These are phyloP conservation scores for Elsinoe perseae DNA, from an alignment of 2,329 filamentous ascomycete genomes.

Conservation along the genomic window DNA sequence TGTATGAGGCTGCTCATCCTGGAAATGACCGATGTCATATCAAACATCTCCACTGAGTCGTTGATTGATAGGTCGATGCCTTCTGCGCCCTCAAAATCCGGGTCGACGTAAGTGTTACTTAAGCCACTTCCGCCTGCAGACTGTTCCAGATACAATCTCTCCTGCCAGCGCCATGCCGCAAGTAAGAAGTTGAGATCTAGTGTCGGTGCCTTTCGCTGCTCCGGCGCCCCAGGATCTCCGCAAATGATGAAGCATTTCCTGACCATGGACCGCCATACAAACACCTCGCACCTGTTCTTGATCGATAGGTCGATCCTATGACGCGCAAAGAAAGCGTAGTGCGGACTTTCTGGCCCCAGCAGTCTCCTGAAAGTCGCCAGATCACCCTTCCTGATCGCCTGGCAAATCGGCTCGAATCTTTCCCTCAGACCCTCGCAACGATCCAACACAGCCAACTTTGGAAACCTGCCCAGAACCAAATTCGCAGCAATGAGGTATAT, in stretches of 20 bases:
- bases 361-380: conserved; percentile 65
- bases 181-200: conserved; percentile 65
- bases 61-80: conserved; percentile 15
- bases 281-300: conserved; percentile 66
- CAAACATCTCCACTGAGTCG: conserved; percentile 31
- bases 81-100: conserved; percentile 36
- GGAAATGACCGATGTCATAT: conserved; percentile 63
- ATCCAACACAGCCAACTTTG: conserved; percentile 56
- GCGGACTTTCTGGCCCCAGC: conserved; percentile 45
- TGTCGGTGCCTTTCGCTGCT: conserved; percentile 57
- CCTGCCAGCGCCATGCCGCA: conserved; percentile 55
- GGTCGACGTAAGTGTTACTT: conserved; percentile 32
- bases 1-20: conserved; percentile 68
- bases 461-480: conserved; percentile 76
- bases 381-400: conserved; percentile 65
- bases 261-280: conserved; percentile 77
- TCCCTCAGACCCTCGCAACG: conserved; percentile 61
- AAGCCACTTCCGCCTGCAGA: conserved; percentile 23
- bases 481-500: conserved; percentile 78
- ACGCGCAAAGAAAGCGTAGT: conserved; percentile 65
- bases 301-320: conserved; percentile 70
- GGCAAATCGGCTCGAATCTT: conserved; percentile 65
- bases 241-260: conserved; percentile 70
- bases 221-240: conserved; percentile 58
- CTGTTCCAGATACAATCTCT: conserved; percentile 38